Evolutionary conservation across 768 basidiomycete species (phyloP).

Genomic region (Atractiella rhizophila): DNA sequence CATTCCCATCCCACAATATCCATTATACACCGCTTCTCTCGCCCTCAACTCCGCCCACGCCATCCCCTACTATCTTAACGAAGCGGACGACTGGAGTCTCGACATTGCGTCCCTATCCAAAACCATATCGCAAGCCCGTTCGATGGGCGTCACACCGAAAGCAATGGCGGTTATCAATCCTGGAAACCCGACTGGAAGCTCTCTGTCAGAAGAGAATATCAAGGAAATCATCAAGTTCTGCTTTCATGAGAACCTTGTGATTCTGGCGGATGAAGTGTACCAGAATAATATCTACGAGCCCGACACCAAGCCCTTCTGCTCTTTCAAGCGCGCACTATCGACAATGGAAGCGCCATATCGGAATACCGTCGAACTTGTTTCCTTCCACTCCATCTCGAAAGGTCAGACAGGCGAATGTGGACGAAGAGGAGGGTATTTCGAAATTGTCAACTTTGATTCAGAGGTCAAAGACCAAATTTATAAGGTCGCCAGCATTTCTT

Average conservation of each 20-base stretch:
- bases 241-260: constrained; percentile 56
- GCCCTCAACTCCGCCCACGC: constrained; percentile 57
- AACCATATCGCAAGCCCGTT: constrained; percentile 39
- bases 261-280: constrained; percentile 97
- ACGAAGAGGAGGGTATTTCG: constrained; percentile 88
- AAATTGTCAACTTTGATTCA: constrained; percentile 53
- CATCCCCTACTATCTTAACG: constrained; percentile 72
- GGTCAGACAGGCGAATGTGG: constrained; percentile 92
- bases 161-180: constrained; percentile 95
- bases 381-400: constrained; percentile 94
- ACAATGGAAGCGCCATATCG: constrained; percentile 33
- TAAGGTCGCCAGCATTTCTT: constrained; percentile 76
- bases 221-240: constrained; percentile 53
- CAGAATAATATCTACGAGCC: constrained; percentile 62
- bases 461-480: constrained; percentile 67
- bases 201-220: constrained; percentile 49
- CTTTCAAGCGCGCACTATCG: constrained; percentile 71
- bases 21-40: constrained; percentile 82
- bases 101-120: constrained; percentile 39
- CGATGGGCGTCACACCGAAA: constrained; percentile 39
- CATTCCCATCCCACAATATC: constrained; percentile 96
- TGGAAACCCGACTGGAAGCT: constrained; percentile 82
- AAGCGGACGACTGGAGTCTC: constrained; percentile 57
- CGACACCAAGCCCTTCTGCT: constrained; percentile 46
- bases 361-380: constrained; percentile 44